Conservation (phyloP, 768 basidiomycete genomes). For the Arthromyces matolae region DNA sequence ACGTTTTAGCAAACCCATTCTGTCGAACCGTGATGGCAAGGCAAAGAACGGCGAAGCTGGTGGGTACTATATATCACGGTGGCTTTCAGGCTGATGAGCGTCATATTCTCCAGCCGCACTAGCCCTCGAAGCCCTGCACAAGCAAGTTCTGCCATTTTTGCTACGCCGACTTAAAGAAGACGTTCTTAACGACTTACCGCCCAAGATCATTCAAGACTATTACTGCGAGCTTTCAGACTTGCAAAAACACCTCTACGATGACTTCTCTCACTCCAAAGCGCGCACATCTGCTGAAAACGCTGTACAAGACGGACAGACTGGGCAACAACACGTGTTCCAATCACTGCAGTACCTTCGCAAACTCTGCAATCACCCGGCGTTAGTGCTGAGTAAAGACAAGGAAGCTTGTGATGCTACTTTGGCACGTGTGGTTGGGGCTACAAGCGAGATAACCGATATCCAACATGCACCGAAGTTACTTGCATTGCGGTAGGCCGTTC, state of each 20-base stretch:
- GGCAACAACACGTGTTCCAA: constrained; percentile 91
- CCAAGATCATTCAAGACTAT: constrained; percentile 99
- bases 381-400: constrained; percentile 77
- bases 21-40: constrained; percentile 93
- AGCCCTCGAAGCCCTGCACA: constrained; percentile 93
- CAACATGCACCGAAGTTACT: constrained; percentile 91
- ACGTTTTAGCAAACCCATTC: constrained; percentile 91
- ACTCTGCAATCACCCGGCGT: constrained; percentile 93
- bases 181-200: constrained; percentile 90
- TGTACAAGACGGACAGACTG: constrained; percentile 45
- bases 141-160: constrained; percentile 98
- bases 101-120: constrained; percentile 61
- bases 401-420: constrained; percentile 58
- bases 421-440: constrained; percentile 46
- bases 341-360: constrained; percentile 95
- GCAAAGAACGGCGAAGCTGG: constrained; percentile 93
- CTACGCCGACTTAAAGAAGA: constrained; percentile 96
- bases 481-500: constrained; percentile 66
- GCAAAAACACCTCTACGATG: constrained; percentile 92
- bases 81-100: background rate
- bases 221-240: constrained; percentile 95
- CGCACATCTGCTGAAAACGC: constrained; percentile 59
- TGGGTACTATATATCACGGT: constrained; percentile 37
- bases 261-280: constrained; percentile 81
- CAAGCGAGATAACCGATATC: constrained; percentile 63